Evolutionary conservation across 495 filamentous ascomycete species (phyloP), one percentile per base, ranked within the genome.

Genomic region (Thozetella sp.): DNA sequence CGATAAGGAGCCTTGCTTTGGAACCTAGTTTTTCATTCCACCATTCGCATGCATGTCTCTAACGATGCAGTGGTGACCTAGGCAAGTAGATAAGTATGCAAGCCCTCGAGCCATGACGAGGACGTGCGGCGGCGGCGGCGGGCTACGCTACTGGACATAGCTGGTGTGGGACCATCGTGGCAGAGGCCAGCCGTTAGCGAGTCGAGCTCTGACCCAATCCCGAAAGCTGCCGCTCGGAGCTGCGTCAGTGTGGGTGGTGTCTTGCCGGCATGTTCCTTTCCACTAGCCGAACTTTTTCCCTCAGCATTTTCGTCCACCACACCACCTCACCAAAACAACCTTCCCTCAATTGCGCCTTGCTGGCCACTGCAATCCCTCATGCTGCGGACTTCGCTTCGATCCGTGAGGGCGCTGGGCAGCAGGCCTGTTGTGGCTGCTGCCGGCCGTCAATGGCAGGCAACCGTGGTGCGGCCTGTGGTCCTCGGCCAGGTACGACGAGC

Each of bases 321-420:
- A 73, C 72, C 64, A 74, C 72, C 34, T 55, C 63, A 64, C 66
- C 55, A 63, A 48, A 43, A 61, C 63, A 54, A 62, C 24, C 65
- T 30, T 54, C 59, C 65, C 58, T 67, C 64, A 72, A 67, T 71
- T 65, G 74, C 72, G 68, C 71, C 70, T 59, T 67, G 66, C 69
- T 66, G 74, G 73, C 74, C 70, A 62, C 67, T 74, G 79, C 74
- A 84, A 80, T 80, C 71, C 80, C 79, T 78, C 77, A 89, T 90
- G 87, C 81, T 89, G 82, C 87, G 86, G 67, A 80, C 80, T 72
- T 87, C 86, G 73, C 67, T 89, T 75, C 81, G 78, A 72, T 81
- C 84, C 65, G 76, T 79, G 67, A 83, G 80, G 76, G 79, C 77
- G 62, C 66, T 82, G 71, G 76, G 75, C 73, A 71, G 69, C 70